Percentiles rank a stretch among this genome's conserved stretches.
phyloP scores from a whole-genome alignment of 768 basidiomycete species.

The Collybia sordida region DNA sequence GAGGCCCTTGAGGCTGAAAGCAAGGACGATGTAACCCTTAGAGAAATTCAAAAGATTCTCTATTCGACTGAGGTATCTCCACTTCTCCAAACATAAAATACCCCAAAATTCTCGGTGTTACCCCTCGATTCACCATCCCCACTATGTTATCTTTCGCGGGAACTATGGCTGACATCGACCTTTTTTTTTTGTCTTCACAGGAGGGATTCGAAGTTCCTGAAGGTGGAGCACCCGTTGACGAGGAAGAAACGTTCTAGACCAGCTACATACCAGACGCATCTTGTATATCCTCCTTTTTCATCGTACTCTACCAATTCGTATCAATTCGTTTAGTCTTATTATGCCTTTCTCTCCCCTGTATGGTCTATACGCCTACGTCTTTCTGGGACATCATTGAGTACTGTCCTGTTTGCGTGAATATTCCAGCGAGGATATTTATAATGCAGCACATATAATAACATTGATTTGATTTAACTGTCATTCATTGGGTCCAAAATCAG shows the following conservation, averaged over 20 bases:
- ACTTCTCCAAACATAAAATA: neutral
- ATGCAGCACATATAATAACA: too few relatives aligned
- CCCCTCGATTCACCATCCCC: slow-evolving; percentile 4
- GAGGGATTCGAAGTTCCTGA: slow-evolving; percentile 95
- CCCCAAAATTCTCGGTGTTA: neutral
- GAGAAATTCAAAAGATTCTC: slow-evolving; percentile 87
- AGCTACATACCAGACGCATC: neutral
- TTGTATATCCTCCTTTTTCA: neutral
- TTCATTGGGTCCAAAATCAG: too few relatives aligned
- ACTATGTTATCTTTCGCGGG: neutral
- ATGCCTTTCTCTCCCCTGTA: neutral
- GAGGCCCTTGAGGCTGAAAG: slow-evolving; percentile 60
- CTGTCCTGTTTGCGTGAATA: neutral
- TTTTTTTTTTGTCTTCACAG: slow-evolving; percentile 35
- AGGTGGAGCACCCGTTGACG: slow-evolving; percentile 50
- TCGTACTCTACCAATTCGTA: slow-evolving; percentile 7
- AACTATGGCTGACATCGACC: neutral
- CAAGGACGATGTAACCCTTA: slow-evolving; percentile 60
- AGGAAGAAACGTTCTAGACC: slow-evolving; percentile 78
- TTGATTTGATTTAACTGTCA: too few relatives aligned
- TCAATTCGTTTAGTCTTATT: slow-evolving; percentile 32
- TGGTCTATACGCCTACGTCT: neutral
- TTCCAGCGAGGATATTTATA: too few relatives aligned
- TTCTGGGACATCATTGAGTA: neutral
- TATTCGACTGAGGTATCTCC: slow-evolving; percentile 88